Evolutionary conservation across 169 alveolate species (phyloP).

Genomic region (Eimeria falciformis): DNA sequence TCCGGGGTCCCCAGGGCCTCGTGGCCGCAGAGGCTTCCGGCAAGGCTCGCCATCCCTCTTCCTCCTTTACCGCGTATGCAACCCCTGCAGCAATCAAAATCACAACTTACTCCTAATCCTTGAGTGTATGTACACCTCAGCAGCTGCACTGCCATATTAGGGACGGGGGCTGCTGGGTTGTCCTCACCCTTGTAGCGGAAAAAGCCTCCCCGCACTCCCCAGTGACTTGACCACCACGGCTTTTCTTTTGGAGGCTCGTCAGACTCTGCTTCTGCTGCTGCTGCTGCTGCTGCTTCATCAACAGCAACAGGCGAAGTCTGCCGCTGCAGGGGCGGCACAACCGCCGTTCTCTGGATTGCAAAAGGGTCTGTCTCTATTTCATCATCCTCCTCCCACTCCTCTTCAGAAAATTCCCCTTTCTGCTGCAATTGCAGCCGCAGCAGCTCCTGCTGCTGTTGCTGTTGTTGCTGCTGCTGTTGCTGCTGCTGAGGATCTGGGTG

Average conservation of each 20-base stretch:
- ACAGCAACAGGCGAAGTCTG: neutral
- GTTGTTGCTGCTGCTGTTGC: conserved; percentile 6
- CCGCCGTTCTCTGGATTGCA: neutral
- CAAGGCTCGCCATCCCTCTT: neutral
- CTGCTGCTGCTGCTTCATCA: neutral
- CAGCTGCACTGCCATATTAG: neutral
- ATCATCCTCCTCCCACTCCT: neutral
- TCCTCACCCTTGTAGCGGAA: conserved; percentile 51
- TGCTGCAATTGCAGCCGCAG: conserved; percentile 45
- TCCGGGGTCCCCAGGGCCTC: conserved; percentile 5
- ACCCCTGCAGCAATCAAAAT: neutral
- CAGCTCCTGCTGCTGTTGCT: conserved; percentile 32
- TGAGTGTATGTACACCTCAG: no score
- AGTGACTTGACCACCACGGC: conserved; percentile 47
- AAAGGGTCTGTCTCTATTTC: neutral
- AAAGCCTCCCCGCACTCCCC: conserved; percentile 12
- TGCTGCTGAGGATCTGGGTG: neutral
- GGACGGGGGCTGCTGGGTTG: neutral
- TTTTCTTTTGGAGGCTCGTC: conserved; percentile 3
- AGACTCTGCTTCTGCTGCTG: neutral
- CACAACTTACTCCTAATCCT: no score
- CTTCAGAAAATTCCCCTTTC: neutral
- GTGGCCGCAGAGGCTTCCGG: neutral
- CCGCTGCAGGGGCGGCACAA: conserved; percentile 24
- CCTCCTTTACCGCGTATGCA: neutral